Evolutionary conservation across 352 stramenopile genomes (phyloP), one percentile per base, ranked within the genome.

Genomic region (Blastocystis sp.): DNA sequence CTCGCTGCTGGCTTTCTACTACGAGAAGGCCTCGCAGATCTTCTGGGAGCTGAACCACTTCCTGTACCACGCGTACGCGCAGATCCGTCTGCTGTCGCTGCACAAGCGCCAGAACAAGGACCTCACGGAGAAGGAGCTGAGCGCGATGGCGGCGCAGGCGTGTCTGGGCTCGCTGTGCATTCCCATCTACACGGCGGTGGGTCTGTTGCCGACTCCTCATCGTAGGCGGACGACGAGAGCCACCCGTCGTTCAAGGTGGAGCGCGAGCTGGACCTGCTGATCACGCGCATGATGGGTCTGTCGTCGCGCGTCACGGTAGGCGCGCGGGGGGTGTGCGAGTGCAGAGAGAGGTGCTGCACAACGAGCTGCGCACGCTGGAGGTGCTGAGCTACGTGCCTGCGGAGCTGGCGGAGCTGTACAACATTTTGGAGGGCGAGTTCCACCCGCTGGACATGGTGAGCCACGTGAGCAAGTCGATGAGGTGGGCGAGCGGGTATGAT

Each of bases 1-100:
- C 9, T 7, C 4, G n/a, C 21, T 64, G 4, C 36, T 48, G 6
- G 21, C 9, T 27, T 40, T 27, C 4, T 81, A 81, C 49, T 81
- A 59, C 42, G 40, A 81, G 54, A 44, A 67, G 24, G 27, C 69
- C 2, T 44, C 54, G 4, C 2, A 18, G 9, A n/a, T 67, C 29
- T 67, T 81, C 69, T 81, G 69, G 69, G 54, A 81, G 29, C 18
- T 48, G 4, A 63, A 81, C 4, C 21, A 46, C n/a, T 81, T 67
- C 32, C 42, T 67, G 21, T 81, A 81, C 42, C 44, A 81, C 42
- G 69, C 69, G 6, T 81, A 67, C 42, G 49, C 49, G 34, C 38
- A 44, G 9, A 57, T 81, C 9, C 56, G 49, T n/a, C 49, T 67
- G 4, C 54, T 67, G 29, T 6, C 24, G 18, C 4, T 64, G 2